Evolutionary conservation across 2,329 filamentous ascomycete genomes (phyloP), one percentile per base, ranked within the genome.

Genomic region (Didymella segeticola): DNA sequence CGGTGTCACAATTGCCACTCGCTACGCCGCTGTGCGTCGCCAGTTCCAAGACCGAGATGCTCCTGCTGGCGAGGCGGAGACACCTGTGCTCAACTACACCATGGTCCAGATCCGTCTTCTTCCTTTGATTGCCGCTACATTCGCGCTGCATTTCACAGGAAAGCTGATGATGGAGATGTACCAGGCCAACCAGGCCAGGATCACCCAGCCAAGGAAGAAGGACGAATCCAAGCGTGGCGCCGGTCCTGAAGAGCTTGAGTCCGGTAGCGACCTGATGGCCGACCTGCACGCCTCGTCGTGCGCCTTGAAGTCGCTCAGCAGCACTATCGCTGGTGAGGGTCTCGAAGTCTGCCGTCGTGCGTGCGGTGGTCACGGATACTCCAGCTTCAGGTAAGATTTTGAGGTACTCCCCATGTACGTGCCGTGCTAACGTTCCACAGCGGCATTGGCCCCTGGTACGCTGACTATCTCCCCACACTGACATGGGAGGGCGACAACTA

Each of bases 401-500:
- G 11, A n/a, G 9, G 20, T n/a, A 15, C 20, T 3, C 7, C 9
- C 10, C 1, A 11, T 22, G 9, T 8, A 42, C 14, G 37, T 20
- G 5, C 57, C 61, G 52, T 62, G 12, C 56, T 64, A 50, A 66
- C 53, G 12, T 3, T 17, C 3, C 6, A 43, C 19, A 69, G 85
- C 48, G 89, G 89, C n/a, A 90, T 93, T 62, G 89, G 88, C 1
- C 77, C 83, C 15, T 89, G 85, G 82, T 92, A 91, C 65, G 82
- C 88, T 23, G 89, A 92, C 71, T 91, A 91, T 69, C 80, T 91
- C 1, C 88, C 89, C 14, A 89, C 84, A 0, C 77, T 80, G 4
- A 90, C 88, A 9, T 90, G 87, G 86, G 89, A 91, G 71, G 89
- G 89, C 37, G 89, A 91, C 77, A 91, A 90, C 79, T 91, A 89